Conservation (phyloP, 148 eudicot species). For the Simmondsia chinensis region DNA sequence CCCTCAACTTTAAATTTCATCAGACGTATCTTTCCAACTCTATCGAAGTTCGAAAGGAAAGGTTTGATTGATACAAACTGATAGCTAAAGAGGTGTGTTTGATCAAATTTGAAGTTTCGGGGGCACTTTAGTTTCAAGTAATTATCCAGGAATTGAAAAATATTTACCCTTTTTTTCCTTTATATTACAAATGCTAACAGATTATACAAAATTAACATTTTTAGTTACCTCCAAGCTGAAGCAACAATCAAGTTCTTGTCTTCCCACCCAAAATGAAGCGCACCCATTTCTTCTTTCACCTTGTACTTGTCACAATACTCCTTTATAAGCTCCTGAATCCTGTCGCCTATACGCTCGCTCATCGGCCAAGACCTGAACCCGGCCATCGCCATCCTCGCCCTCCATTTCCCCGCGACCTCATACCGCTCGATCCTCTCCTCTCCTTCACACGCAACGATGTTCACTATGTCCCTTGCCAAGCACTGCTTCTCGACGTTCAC, state of each 20-base stretch:
- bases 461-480: slow-evolving; percentile 80
- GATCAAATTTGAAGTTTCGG: too few species aligned
- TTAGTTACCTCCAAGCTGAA: slow-evolving; percentile 79
- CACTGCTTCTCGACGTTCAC: slow-evolving; percentile 88
- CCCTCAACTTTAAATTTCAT: too few species aligned
- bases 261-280: slow-evolving; percentile 80
- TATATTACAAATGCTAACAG: too few species aligned
- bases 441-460: slow-evolving; percentile 89
- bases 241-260: slow-evolving; percentile 63
- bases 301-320: slow-evolving; percentile 50
- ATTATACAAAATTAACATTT: too few species aligned
- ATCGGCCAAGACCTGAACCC: slow-evolving; percentile 53
- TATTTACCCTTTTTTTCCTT: too few species aligned
- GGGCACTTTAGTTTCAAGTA: too few species aligned
- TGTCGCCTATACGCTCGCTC: slow-evolving; percentile 24
- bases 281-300: slow-evolving; percentile 47
- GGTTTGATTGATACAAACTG: too few species aligned
- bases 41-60: too few species aligned
- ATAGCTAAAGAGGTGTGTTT: too few species aligned
- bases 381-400: slow-evolving; percentile 96
- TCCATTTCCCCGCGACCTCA: slow-evolving; percentile 96
- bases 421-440: slow-evolving; percentile 88
- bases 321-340: slow-evolving; percentile 40
- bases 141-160: too few species aligned
- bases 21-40: too few species aligned